phyloP scores from a whole-genome alignment of 768 basidiomycete species.

The Lyophyllum atratum region DNA sequence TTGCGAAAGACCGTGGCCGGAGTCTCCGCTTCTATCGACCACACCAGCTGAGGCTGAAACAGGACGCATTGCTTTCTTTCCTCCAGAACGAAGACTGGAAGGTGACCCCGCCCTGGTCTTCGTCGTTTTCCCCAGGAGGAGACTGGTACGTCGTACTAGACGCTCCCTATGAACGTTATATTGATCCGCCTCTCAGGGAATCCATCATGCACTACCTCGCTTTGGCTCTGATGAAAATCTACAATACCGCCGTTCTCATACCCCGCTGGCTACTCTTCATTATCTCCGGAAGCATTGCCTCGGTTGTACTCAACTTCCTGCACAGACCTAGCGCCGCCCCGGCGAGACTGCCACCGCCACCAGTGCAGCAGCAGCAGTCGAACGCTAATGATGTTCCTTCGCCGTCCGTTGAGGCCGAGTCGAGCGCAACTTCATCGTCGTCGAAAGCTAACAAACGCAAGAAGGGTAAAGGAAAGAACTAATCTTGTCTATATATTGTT shows the following conservation, averaged over 20 bases:
- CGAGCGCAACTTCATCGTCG: slow-evolving; percentile 7
- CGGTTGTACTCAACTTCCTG: slow-evolving; percentile 65
- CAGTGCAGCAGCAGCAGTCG: neutral
- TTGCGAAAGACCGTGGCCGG: slow-evolving; percentile 70
- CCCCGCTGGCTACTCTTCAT: slow-evolving; percentile 78
- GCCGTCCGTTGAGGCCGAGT: neutral
- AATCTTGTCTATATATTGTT: neutral
- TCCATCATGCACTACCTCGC: slow-evolving; percentile 65
- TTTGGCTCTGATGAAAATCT: slow-evolving; percentile 45
- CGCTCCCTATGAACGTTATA: neutral
- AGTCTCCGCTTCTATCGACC: slow-evolving; percentile 82
- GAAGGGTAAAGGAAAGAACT: slow-evolving; percentile 10
- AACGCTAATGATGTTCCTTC: neutral
- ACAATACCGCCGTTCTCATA: slow-evolving; percentile 51
- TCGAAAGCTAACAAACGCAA: slow-evolving; percentile 17
- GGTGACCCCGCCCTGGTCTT: slow-evolving; percentile 65
- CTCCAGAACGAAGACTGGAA: slow-evolving; percentile 66
- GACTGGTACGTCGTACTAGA: slow-evolving; percentile 46
- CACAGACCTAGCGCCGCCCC: slow-evolving; percentile 38
- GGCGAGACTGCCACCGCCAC: neutral
- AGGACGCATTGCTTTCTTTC: slow-evolving; percentile 65
- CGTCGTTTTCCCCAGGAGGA: slow-evolving; percentile 76
- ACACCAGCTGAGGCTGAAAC: slow-evolving; percentile 58
- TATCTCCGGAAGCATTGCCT: slow-evolving; percentile 64
- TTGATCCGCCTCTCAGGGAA: slow-evolving; percentile 48